Percentiles rank a stretch among this genome's conserved stretches.
These are phyloP conservation scores for Astrephomene gubernaculifera DNA, from an alignment of 139 green algal species.

Conservation along the genomic window DNA sequence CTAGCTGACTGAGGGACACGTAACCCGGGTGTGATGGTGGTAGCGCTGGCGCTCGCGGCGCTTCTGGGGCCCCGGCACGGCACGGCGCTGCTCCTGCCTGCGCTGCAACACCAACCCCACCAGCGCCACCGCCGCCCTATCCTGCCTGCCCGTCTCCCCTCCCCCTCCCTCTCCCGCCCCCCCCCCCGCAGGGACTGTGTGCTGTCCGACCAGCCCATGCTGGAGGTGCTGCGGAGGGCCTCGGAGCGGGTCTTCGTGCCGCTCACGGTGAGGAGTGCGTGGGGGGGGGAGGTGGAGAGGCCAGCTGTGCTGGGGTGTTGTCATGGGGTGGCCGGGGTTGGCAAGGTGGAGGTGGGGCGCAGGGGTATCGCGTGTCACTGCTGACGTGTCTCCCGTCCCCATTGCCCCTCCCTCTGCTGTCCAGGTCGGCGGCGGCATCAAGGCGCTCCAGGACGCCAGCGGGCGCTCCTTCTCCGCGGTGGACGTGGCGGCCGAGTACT, in stretches of 20 bases:
- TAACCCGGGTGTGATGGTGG: too few relatives aligned
- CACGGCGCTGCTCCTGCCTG: too few relatives aligned
- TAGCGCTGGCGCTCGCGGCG: too few relatives aligned
- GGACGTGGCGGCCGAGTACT: conserved; percentile 98
- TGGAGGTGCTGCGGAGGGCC: conserved; percentile 85
- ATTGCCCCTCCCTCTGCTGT: not conserved
- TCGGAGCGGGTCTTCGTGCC: conserved; percentile 98
- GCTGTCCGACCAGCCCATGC: conserved; percentile 95
- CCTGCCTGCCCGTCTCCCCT: not conserved
- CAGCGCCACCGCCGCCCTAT: too few relatives aligned
- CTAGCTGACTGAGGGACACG: too few relatives aligned
- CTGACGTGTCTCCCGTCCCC: not conserved
- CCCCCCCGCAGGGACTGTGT: conserved; percentile 71
- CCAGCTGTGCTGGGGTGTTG: not conserved
- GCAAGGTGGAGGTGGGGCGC: too few relatives aligned
- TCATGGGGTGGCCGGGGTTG: too few relatives aligned
- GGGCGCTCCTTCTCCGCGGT: conserved; percentile 87
- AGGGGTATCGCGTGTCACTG: too few relatives aligned
- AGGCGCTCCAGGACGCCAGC: conserved; percentile 88
- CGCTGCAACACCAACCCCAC: too few relatives aligned
- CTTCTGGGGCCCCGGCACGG: too few relatives aligned
- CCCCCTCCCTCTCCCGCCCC: not conserved
- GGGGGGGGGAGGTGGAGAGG: not conserved
- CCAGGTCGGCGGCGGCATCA: conserved; percentile 93
- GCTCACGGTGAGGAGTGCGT: conserved; percentile 75